Percentiles rank a stretch among this genome's conserved stretches.
These are phyloP conservation scores for Carallia brachiata DNA, from an alignment of 345 rosid genomes.

Conservation along the genomic window DNA sequence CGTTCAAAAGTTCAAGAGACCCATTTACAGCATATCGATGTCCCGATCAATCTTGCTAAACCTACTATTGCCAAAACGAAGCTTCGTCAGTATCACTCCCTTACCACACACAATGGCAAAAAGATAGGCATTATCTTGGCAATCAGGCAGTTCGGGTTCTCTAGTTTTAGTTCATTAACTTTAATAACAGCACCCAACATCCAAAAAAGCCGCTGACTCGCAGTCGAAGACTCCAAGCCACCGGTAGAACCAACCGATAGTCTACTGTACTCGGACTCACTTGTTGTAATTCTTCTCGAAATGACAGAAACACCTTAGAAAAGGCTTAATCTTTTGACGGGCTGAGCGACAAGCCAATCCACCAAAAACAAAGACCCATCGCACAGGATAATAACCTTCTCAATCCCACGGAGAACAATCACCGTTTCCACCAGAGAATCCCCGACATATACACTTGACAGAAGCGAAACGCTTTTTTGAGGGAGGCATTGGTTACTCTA, in stretches of 20 bases:
- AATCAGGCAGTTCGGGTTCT: conserved; percentile 29
- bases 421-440: conserved; percentile 61
- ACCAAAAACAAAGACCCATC: conserved; percentile 65
- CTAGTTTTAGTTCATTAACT: conserved; percentile 49
- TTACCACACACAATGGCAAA: conserved; percentile 64
- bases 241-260: conserved; percentile 29
- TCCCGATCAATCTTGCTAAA: conserved; percentile 25
- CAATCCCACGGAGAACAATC: conserved; percentile 49
- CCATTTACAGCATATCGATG: conserved; percentile 33
- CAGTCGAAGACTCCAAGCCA: conserved; percentile 37
- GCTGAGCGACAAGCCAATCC: conserved; percentile 57
- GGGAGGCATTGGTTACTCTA: conserved; percentile 1
- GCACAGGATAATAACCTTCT: conserved; percentile 54
- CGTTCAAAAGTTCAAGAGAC: conserved; percentile 67
- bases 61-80: conserved; percentile 32
- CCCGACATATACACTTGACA: conserved; percentile 46
- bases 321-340: conserved; percentile 53
- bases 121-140: conserved; percentile 36
- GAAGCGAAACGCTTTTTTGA: conserved; percentile 37
- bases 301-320: conserved; percentile 54
- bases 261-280: conserved; percentile 46
- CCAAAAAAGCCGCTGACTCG: conserved; percentile 64
- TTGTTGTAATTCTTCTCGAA: conserved; percentile 51
- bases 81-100: conserved; percentile 62
- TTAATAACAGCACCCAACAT: conserved; percentile 67